A percentile compares a stretch with the other conserved stretches of the same genome.
phyloP scores from a whole-genome alignment of 2,329 filamentous ascomycete species.

The Fusarium verticillioides region DNA sequence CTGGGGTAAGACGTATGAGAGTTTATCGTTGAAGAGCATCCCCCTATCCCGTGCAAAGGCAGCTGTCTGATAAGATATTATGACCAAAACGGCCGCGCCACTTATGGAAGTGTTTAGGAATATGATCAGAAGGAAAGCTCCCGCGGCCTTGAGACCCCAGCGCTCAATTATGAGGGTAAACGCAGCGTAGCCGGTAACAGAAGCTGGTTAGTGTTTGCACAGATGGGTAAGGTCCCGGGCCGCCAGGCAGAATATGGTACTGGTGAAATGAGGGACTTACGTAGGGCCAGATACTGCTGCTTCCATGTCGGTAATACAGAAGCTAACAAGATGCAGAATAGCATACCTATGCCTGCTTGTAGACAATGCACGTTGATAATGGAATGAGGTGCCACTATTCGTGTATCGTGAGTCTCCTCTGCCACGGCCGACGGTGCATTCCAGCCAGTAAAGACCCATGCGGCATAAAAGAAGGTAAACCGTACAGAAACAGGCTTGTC shows the following conservation, averaged over 20 bases:
- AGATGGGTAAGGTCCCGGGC: background rate
- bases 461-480: background rate
- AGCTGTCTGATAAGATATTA: background rate
- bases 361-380: background rate
- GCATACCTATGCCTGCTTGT: background rate
- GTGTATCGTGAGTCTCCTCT: background rate
- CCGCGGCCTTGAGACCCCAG: background rate
- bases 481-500: background rate
- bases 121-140: background rate
- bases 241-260: background rate
- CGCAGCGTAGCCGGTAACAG: background rate
- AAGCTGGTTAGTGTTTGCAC: background rate
- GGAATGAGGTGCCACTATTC: background rate
- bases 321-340: background rate
- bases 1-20: background rate
- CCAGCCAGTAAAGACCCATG: background rate
- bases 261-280: background rate
- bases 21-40: background rate
- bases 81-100: background rate
- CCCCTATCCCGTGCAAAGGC: background rate
- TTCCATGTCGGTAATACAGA: background rate
- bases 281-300: background rate
- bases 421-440: background rate
- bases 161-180: background rate
- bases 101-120: background rate